Base-by-base conservation (phyloP, 2,329 filamentous ascomycete species). In the Aspergillus latus region DNA sequence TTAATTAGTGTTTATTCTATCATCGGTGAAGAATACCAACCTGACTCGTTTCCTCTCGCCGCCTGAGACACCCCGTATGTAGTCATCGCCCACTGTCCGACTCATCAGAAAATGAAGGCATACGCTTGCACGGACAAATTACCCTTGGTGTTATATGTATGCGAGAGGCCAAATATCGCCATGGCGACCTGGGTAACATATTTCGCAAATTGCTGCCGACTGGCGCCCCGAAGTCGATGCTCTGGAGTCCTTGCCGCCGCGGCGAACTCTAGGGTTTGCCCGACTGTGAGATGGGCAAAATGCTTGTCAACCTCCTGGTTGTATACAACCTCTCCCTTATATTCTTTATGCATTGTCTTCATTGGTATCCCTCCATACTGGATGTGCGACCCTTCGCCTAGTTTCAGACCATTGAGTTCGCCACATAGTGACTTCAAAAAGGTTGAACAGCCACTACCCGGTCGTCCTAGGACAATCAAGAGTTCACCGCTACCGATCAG, bases 371-470 rank as follows among this genome's bases (percentile, higher is more conserved):
- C 76, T 59, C 94, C 89, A 69, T 94, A 96, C 75, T 95, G 93
- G 68, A 96, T 84, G 58, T 88, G 84, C 0, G 90, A 88, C 5
- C 78, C 76, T 5, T 88, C 76, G 30, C 88, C 87, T 21, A 94
- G 80, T 60, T 83, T 84, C 65, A 95, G 86, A 28, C 91, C 91
- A 64, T 92, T 87, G 29, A 88, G 87, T 72, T 95, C 89, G 56
- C 91, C 91, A 10, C 89, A 84, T 56, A 96, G 82, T 0, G 89
- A 89, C 79, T 95, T 95, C 58, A 96, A 78, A 61, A 95, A 86
- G 1, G 91, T 95, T 11, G 88, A 90, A 73, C 91, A 96, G 46
- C 76, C 76, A 56, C 69, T 71, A 4, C 74, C 74, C 6, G 74
- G 74, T 15, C 72, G 67, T 21, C 74, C 74, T 5, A 76, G 64